A percentile compares a stretch with the other conserved stretches of the same genome.
Conservation (phyloP, 441 rosid species). For the Adansonia rubrostipa region DNA sequence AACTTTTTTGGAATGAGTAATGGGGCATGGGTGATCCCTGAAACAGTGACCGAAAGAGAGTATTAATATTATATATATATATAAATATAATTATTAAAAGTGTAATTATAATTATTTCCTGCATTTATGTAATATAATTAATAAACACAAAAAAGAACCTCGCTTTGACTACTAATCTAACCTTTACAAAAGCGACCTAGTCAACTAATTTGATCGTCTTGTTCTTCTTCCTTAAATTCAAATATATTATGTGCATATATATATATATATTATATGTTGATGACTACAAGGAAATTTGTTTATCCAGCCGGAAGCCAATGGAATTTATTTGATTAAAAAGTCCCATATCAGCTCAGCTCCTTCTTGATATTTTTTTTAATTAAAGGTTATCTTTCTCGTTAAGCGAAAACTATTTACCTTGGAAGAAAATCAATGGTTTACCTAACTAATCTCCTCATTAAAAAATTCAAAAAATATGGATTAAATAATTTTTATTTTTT, state of each 20-base stretch:
- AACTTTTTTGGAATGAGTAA: background rate
- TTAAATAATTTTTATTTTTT: background rate
- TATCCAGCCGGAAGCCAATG: no score
- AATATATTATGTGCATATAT: background rate
- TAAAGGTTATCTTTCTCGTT: background rate
- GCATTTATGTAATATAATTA: background rate
- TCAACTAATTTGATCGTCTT: background rate
- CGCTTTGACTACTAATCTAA: background rate
- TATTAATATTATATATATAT: background rate
- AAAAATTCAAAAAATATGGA: background rate
- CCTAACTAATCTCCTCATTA: conserved; percentile 3
- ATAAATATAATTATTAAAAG: background rate
- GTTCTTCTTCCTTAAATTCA: background rate
- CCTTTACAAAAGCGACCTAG: background rate
- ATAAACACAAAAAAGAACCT: background rate
- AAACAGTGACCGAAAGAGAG: background rate
- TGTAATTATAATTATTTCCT: background rate
- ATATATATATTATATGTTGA: background rate
- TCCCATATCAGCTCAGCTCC: no score
- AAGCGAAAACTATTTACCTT: conserved; percentile 11
- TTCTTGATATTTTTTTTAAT: no score
- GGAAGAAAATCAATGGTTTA: conserved; percentile 17
- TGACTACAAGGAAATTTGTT: background rate
- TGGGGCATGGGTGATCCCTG: background rate
- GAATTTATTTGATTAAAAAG: no score